Evolutionary conservation across 805 yeast genomes (phyloP).

Genomic region (Tetrapisispora phaffii): DNA sequence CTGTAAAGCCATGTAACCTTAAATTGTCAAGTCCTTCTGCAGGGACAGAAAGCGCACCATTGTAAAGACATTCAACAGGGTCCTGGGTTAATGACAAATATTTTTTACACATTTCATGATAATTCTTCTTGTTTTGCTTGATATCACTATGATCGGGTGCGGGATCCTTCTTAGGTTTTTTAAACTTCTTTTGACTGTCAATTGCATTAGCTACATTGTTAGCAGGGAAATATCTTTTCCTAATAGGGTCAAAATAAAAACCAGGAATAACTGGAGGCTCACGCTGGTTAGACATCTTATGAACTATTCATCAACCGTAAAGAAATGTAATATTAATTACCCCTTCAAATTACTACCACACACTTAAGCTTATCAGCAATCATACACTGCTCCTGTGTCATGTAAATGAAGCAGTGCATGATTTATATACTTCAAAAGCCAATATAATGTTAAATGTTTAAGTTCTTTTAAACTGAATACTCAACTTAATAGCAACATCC

Average conservation of each 20-base stretch:
- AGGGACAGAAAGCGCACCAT: not conserved
- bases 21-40: not conserved
- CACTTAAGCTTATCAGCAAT: too few relatives aligned
- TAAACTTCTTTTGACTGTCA: not conserved
- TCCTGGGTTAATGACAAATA: not conserved
- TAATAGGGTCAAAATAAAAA: constrained; percentile 19
- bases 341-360: too few relatives aligned
- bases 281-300: not conserved
- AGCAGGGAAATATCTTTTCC: constrained; percentile 19
- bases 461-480: too few relatives aligned
- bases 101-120: not conserved
- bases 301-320: not conserved
- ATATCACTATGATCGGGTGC: not conserved
- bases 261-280: constrained; percentile 14
- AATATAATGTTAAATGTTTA: too few relatives aligned
- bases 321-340: too few relatives aligned
- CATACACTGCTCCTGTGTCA: too few relatives aligned
- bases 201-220: not conserved
- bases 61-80: not conserved
- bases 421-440: too few relatives aligned
- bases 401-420: too few relatives aligned
- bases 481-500: too few relatives aligned
- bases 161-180: not conserved
- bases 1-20: not conserved
- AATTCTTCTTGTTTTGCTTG: not conserved